phyloP scores from a whole-genome alignment of 257 asterid genomes.

The Solanum dulcamara region DNA sequence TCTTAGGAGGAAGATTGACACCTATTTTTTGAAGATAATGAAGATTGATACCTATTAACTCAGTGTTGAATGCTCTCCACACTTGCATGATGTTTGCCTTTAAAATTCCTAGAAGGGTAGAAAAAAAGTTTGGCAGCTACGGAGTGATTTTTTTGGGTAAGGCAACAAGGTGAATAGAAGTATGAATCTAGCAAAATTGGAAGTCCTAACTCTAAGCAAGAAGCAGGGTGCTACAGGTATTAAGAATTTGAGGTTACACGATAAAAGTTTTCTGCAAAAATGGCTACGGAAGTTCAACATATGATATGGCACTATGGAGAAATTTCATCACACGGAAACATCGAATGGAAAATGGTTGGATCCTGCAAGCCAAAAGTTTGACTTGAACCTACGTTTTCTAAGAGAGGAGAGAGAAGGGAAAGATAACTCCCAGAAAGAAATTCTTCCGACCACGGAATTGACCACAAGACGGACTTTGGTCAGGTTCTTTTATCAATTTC shows the following conservation, averaged over 20 bases:
- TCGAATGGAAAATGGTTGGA: background rate
- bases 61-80: background rate
- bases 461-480: background rate
- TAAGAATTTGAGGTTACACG: background rate
- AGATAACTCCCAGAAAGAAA: background rate
- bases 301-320: background rate
- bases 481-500: background rate
- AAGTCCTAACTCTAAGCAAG: background rate
- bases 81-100: background rate
- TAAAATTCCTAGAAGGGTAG: background rate
- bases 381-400: background rate
- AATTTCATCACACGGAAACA: background rate
- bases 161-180: background rate
- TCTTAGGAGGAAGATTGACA: background rate
- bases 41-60: background rate
- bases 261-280: background rate
- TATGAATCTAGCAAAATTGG: background rate
- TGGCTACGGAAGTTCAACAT: background rate
- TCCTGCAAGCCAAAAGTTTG: background rate
- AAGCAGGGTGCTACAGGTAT: background rate
- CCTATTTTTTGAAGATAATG: background rate
- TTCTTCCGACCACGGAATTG: background rate
- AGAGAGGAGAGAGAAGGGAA: background rate
- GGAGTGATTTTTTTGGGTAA: background rate
- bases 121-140: background rate